phyloP scores from a whole-genome alignment of 1,284 basidiomycete species.

The Naganishia albida region DNA sequence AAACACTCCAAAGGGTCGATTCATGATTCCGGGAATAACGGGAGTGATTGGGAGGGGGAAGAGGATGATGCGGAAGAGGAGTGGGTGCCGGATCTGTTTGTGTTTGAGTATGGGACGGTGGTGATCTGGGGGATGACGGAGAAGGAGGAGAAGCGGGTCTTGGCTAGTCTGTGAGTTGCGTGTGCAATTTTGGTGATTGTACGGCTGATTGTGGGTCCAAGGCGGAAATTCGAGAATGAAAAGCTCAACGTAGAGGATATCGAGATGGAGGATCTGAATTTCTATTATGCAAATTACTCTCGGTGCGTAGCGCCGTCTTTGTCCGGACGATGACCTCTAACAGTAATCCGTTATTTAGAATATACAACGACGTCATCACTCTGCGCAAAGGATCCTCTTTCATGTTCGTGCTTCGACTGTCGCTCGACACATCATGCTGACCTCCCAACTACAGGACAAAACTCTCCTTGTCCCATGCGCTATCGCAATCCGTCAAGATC shows the following conservation, averaged over 20 bases:
- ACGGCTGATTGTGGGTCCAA: slow-evolving; percentile 48
- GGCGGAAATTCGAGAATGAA: slow-evolving; percentile 90
- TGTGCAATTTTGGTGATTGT: background rate
- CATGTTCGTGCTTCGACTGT: slow-evolving; percentile 65
- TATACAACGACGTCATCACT: slow-evolving; percentile 98
- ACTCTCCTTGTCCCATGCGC: slow-evolving; percentile 87
- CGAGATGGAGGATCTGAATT: slow-evolving; percentile 96
- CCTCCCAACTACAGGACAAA: slow-evolving; percentile 72
- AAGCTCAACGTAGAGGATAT: slow-evolving; percentile 77
- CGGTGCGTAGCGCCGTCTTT: slow-evolving; percentile 61
- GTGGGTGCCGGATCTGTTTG: slow-evolving; percentile 73
- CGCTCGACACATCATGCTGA: background rate
- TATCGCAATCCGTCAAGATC: slow-evolving; percentile 96
- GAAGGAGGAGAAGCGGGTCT: slow-evolving; percentile 81
- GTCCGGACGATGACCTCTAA: slow-evolving; percentile 26
- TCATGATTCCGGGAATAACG: slow-evolving; percentile 29
- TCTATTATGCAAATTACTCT: slow-evolving; percentile 95
- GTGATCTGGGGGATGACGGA: slow-evolving; percentile 98
- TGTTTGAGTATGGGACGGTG: slow-evolving; percentile 86
- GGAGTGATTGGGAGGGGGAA: slow-evolving; percentile 48
- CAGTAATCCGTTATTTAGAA: slow-evolving; percentile 60
- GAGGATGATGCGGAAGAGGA: slow-evolving; percentile 62
- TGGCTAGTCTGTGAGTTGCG: slow-evolving; percentile 75
- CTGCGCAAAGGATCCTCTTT: slow-evolving; percentile 90
- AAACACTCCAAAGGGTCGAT: slow-evolving; percentile 57